Evolutionary conservation across 306 rosid genomes (phyloP).

Genomic region (Cucurbita argyrosperma): DNA sequence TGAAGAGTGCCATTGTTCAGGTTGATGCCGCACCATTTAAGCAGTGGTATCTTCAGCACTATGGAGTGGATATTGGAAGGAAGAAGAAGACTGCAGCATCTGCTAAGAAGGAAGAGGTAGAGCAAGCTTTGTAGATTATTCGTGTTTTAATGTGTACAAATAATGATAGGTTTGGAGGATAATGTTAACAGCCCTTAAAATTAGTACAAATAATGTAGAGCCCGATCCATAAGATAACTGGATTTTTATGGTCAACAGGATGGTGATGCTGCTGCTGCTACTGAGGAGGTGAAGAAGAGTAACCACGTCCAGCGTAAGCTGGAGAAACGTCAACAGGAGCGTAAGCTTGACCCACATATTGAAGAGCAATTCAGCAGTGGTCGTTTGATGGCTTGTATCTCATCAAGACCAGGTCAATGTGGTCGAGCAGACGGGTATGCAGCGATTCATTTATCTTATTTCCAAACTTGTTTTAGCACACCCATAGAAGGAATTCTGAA

Average conservation of each 20-base stretch:
- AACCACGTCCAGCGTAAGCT: neutral
- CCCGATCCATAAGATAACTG: neutral
- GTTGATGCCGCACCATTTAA: constrained; percentile 5
- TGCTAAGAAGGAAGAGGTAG: constrained; percentile 4
- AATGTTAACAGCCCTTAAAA: neutral
- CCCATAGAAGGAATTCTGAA: neutral
- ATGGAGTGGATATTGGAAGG: constrained; percentile 1
- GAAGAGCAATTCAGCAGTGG: constrained; percentile 7
- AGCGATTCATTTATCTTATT: neutral
- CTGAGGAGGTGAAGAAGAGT: neutral
- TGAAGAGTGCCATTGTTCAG: constrained; percentile 3
- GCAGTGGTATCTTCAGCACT: constrained; percentile 4
- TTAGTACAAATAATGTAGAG: neutral
- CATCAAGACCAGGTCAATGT: constrained; percentile 5
- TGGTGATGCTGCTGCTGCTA: neutral
- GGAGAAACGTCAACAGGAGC: constrained; percentile 5
- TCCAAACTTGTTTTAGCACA: neutral
- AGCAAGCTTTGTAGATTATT: neutral
- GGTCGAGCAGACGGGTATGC: neutral
- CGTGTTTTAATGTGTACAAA: neutral
- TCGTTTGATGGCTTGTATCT: constrained; percentile 7
- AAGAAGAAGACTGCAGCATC: neutral
- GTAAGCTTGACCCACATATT: neutral
- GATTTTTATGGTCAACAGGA: neutral
- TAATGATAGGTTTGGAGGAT: neutral